These are phyloP conservation scores for Colletotrichum eleusines DNA, from an alignment of 2,329 filamentous ascomycete genomes.

Conservation along the genomic window DNA sequence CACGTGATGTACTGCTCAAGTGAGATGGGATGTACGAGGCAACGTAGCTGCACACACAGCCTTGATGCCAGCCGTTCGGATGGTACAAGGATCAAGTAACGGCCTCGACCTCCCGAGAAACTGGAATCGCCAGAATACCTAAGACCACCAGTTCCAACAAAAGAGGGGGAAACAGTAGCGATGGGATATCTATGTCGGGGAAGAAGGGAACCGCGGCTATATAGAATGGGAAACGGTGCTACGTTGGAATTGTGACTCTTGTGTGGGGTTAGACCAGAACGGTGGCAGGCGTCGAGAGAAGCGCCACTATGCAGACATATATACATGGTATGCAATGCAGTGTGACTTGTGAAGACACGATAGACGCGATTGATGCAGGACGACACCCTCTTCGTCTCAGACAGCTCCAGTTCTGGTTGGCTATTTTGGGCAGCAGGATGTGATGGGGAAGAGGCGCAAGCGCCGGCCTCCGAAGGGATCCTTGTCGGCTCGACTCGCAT, in stretches of 20 bases:
- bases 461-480: conserved; percentile 48
- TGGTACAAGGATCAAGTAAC: conserved; percentile 45
- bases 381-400: conserved; percentile 44
- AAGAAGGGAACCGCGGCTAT: conserved; percentile 37
- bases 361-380: conserved; percentile 43
- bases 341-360: conserved; percentile 40
- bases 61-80: conserved; percentile 45
- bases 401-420: conserved; percentile 49
- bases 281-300: conserved; percentile 27
- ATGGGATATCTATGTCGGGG: background rate
- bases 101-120: conserved; percentile 41
- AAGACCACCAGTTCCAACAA: conserved; percentile 18
- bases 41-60: conserved; percentile 40
- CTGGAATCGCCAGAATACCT: conserved; percentile 23
- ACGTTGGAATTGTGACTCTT: conserved; percentile 14
- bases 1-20: conserved; percentile 15
- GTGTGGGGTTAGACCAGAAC: conserved; percentile 21
- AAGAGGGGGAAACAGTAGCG: conserved; percentile 16
- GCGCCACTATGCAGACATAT: conserved; percentile 39
- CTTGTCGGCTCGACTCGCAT: conserved; percentile 37
- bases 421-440: conserved; percentile 52
- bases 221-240: conserved; percentile 34
- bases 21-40: background rate
- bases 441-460: conserved; percentile 52
- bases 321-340: conserved; percentile 39